These are phyloP conservation scores for Monosporascus sp. DNA, from an alignment of 2,329 filamentous ascomycete genomes.

Conservation along the genomic window DNA sequence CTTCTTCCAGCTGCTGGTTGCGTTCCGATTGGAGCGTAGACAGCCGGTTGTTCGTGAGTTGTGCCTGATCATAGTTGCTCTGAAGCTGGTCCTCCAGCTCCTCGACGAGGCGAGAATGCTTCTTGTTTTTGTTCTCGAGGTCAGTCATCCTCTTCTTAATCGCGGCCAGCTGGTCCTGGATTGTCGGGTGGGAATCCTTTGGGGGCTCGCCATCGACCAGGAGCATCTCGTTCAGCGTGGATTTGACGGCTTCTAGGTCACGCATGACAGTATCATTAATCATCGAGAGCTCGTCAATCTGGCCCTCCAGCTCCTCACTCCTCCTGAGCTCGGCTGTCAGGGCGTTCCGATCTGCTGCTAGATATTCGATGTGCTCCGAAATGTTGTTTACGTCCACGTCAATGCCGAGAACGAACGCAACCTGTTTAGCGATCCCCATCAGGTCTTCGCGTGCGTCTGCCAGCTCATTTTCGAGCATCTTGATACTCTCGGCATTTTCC, in stretches of 20 bases:
- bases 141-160: slow-evolving; percentile 63
- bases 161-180: slow-evolving; percentile 52
- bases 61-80: slow-evolving; percentile 89
- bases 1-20: slow-evolving; percentile 72
- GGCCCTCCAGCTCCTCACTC: slow-evolving; percentile 49
- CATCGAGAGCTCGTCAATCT: slow-evolving; percentile 49
- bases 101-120: slow-evolving; percentile 86
- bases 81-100: slow-evolving; percentile 96
- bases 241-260: slow-evolving; percentile 58
- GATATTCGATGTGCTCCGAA: slow-evolving; percentile 52
- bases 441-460: slow-evolving; percentile 62
- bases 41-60: slow-evolving; percentile 76
- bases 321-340: slow-evolving; percentile 55
- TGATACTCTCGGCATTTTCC: slow-evolving; percentile 53
- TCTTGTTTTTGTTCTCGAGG: slow-evolving; percentile 68
- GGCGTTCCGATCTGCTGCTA: slow-evolving; percentile 55
- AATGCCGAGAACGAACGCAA: slow-evolving; percentile 54
- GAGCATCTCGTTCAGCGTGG: slow-evolving; percentile 48
- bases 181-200: slow-evolving; percentile 39
- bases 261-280: slow-evolving; percentile 56
- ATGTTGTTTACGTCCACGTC: slow-evolving; percentile 66
- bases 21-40: slow-evolving; percentile 76
- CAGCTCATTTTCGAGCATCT: slow-evolving; percentile 56
- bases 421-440: slow-evolving; percentile 57
- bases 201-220: slow-evolving; percentile 41